A percentile compares a stretch with the other conserved stretches of the same genome.
phyloP scores from a whole-genome alignment of 2,329 filamentous ascomycete genomes.

The Talaromyces verruculosus region DNA sequence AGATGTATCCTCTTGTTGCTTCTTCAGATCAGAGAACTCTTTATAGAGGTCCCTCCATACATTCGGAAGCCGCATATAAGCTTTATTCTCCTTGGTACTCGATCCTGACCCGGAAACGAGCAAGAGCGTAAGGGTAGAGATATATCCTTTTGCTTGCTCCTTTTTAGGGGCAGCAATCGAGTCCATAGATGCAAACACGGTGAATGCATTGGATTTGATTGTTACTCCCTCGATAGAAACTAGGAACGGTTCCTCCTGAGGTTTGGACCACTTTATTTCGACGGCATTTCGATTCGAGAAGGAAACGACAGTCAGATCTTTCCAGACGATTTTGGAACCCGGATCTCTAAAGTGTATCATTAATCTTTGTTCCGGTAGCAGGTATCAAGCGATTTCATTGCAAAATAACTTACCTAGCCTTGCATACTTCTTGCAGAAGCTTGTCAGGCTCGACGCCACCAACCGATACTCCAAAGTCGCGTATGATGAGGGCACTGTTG shows the following conservation, averaged over 20 bases:
- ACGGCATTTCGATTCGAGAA: constrained; percentile 76
- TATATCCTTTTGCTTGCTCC: constrained; percentile 82
- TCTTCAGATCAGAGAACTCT: constrained; percentile 71
- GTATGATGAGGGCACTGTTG: constrained; percentile 54
- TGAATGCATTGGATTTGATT: constrained; percentile 47
- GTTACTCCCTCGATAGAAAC: constrained; percentile 45
- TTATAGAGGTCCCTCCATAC: constrained; percentile 83
- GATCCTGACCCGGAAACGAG: constrained; percentile 74
- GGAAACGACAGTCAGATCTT: constrained; percentile 67
- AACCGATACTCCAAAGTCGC: constrained; percentile 81
- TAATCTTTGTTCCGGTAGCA: neutral
- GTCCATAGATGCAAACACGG: constrained; percentile 69
- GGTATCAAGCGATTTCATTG: neutral
- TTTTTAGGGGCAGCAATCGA: constrained; percentile 70
- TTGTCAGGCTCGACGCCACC: constrained; percentile 77
- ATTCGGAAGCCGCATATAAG: constrained; percentile 72
- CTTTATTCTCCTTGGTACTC: constrained; percentile 82
- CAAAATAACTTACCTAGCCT: constrained; percentile 59
- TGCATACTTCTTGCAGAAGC: constrained; percentile 83
- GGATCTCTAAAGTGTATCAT: constrained; percentile 59
- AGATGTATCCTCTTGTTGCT: constrained; percentile 65
- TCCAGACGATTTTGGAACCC: constrained; percentile 65
- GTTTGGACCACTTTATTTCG: constrained; percentile 75
- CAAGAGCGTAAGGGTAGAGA: constrained; percentile 80
- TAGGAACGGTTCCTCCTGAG: constrained; percentile 56